These are phyloP conservation scores for Peterozyma xylosa DNA, from an alignment of 805 yeast genomes.

Conservation along the genomic window DNA sequence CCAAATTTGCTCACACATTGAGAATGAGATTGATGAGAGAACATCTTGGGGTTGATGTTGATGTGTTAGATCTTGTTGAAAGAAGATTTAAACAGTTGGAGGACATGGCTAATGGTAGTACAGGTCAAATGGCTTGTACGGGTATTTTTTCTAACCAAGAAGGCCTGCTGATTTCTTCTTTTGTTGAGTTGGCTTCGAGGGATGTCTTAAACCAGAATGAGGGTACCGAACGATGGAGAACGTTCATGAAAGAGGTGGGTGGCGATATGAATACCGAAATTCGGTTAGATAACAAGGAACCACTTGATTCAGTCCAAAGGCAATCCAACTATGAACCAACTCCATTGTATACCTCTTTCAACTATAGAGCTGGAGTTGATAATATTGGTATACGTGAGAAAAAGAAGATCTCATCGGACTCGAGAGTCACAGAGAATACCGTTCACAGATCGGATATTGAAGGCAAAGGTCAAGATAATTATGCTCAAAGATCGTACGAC, in stretches of 20 bases:
- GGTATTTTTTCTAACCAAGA: constrained; percentile 27
- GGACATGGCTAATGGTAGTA: constrained; percentile 30
- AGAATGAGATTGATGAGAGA: constrained; percentile 93
- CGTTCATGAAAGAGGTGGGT: constrained; percentile 15
- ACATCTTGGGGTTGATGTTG: constrained; percentile 92
- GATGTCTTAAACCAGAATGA: constrained; percentile 44
- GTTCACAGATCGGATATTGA: constrained; percentile 64
- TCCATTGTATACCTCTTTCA: constrained; percentile 46
- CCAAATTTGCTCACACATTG: constrained; percentile 81
- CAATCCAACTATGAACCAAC: constrained; percentile 9
- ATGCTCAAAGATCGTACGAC: constrained; percentile 36
- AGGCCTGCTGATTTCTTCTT: constrained; percentile 42
- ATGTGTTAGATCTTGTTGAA: constrained; percentile 74
- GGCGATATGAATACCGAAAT: constrained; percentile 12
- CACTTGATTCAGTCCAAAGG: constrained; percentile 13
- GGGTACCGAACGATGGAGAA: constrained; percentile 44
- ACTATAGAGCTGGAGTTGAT: constrained; percentile 82
- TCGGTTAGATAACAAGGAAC: constrained; percentile 10
- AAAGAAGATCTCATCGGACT: constrained; percentile 74
- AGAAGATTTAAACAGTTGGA: constrained; percentile 52
- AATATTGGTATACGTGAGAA: constrained; percentile 79
- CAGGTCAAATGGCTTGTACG: constrained; percentile 40
- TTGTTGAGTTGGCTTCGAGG: constrained; percentile 69
- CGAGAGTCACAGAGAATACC: constrained; percentile 65
- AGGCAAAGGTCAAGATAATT: constrained; percentile 69